Evolutionary conservation across 495 filamentous ascomycete species (phyloP).

Genomic region (Rhizodiscina lignyota): DNA sequence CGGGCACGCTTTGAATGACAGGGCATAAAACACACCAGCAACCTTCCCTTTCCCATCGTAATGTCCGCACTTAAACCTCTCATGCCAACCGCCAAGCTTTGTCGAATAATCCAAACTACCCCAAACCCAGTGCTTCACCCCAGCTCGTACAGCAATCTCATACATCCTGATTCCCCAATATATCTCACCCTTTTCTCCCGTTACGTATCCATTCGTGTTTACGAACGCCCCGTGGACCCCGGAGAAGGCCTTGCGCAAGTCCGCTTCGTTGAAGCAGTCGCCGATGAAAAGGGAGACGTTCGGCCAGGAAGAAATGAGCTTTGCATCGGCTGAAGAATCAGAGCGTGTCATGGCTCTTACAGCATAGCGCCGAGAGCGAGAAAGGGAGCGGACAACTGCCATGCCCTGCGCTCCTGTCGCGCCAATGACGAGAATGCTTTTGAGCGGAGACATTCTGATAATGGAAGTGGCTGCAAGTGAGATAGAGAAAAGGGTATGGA

Average conservation of each 20-base stretch:
- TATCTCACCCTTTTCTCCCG: conserved; percentile 35
- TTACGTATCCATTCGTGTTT: conserved; percentile 37
- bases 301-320: no score
- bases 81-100: conserved; percentile 29
- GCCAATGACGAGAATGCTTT: no score
- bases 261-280: conserved; percentile 6
- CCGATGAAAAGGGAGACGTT: conserved; percentile 6
- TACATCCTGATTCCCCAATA: conserved; percentile 38
- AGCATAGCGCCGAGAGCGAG: no score
- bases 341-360: no score
- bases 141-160: conserved; percentile 33
- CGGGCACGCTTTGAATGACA: no score
- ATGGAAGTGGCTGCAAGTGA: no score
- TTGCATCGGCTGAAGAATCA: no score
- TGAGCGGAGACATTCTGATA: no score
- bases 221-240: conserved; percentile 34
- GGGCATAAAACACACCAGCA: no score
- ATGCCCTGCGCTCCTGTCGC: no score
- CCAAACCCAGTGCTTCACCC: conserved; percentile 37
- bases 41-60: conserved; percentile 38
- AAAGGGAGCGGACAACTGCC: no score
- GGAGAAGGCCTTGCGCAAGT: conserved; percentile 16
- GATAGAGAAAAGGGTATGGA: no score
- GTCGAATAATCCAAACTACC: conserved; percentile 4
- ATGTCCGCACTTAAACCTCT: conserved; percentile 31